Percentiles rank a stretch among this genome's conserved stretches.
phyloP scores from a whole-genome alignment of 192 early-diverging fungal genomes.

The Backusella parvicylindrica region DNA sequence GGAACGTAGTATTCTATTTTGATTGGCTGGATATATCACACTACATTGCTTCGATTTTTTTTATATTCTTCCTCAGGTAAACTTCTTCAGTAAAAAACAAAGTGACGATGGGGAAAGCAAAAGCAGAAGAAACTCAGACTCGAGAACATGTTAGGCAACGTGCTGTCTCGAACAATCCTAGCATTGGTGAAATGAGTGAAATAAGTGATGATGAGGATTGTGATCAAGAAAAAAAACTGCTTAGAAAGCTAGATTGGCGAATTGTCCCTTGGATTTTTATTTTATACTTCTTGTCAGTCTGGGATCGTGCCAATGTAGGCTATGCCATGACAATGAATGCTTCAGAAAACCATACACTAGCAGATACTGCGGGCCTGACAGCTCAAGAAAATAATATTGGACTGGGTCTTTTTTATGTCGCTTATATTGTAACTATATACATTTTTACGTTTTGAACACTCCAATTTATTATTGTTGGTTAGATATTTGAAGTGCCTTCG shows the following conservation, averaged over 20 bases:
- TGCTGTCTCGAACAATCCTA: not conserved
- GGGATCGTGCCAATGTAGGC: constrained; percentile 33
- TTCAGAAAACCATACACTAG: constrained; percentile 26
- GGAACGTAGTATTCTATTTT: not conserved
- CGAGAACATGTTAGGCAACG: not conserved
- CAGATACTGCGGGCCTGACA: constrained; percentile 10
- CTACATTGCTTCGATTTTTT: not conserved
- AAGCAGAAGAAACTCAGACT: not conserved
- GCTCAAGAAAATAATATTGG: constrained; percentile 29
- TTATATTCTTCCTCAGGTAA: not conserved
- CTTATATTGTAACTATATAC: constrained; percentile 29
- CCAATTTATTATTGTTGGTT: not conserved
- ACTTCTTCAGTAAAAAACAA: not conserved
- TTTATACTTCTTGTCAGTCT: constrained; percentile 28
- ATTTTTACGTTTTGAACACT: not conserved
- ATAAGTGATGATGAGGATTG: not conserved
- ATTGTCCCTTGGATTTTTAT: constrained; percentile 36
- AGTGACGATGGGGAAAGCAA: not conserved
- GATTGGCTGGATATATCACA: not conserved
- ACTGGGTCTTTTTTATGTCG: constrained; percentile 31
- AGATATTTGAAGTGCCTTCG: constrained; percentile 35
- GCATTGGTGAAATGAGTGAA: not conserved
- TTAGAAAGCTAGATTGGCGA: constrained; percentile 32
- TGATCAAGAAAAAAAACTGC: constrained; percentile 21
- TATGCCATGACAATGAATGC: constrained; percentile 35